Evolutionary conservation across 2,329 filamentous ascomycete species (phyloP).

Genomic region (Coniosporium tulheliwenetii): DNA sequence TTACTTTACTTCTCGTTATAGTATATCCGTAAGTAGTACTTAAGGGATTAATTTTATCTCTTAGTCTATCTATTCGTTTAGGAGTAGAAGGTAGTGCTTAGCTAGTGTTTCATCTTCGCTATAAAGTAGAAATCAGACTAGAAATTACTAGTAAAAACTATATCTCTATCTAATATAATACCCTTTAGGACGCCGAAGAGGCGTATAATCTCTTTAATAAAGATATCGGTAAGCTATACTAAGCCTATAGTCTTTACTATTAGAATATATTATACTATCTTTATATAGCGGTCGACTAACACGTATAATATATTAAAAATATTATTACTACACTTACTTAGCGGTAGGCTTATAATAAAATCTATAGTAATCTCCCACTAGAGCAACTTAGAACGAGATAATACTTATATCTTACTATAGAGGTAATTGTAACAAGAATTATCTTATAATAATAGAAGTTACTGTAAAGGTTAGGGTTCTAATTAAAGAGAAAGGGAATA

Average conservation of each 20-base stretch:
- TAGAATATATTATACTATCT: neutral
- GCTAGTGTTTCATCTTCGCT: conserved; percentile 1
- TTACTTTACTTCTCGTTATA: conserved; percentile 1
- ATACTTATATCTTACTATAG: neutral
- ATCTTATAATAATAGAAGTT: too few relatives aligned
- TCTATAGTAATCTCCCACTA: neutral
- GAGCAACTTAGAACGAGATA: neutral
- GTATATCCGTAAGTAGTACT: conserved; percentile 5
- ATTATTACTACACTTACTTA: neutral
- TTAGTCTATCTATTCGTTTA: conserved; percentile 5
- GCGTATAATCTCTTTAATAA: neutral
- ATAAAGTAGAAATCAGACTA: neutral
- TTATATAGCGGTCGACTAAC: neutral
- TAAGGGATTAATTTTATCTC: conserved; percentile 4
- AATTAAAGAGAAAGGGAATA: too few relatives aligned
- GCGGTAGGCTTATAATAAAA: neutral
- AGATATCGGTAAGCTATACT: neutral
- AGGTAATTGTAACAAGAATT: too few relatives aligned
- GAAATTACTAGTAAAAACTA: conserved; percentile 4
- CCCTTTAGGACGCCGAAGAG: neutral
- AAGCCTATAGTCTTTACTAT: neutral
- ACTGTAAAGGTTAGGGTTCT: too few relatives aligned
- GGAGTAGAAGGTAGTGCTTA: conserved; percentile 5
- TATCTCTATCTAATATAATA: conserved; percentile 3
- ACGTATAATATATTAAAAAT: neutral